Conservation (phyloP, 352 stramenopile genomes). For the Paralagenidium karlingii region DNA sequence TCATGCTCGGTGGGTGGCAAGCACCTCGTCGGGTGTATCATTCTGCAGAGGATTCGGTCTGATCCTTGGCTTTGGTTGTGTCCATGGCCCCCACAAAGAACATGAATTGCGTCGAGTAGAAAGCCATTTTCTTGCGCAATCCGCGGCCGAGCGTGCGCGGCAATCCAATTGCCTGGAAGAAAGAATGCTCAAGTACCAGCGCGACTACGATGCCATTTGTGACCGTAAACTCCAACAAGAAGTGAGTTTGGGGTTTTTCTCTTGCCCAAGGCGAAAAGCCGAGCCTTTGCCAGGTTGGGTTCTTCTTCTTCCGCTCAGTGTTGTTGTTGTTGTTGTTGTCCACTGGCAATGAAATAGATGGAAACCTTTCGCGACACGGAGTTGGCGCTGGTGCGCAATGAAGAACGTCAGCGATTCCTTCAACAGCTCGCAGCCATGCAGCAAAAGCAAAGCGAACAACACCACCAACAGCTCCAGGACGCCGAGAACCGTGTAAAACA, state of each 20-base stretch:
- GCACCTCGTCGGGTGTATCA: too few species aligned
- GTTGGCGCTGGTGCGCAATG: slow-evolving; percentile 33
- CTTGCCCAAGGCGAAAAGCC: too few species aligned
- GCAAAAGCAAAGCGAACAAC: slow-evolving; percentile 26
- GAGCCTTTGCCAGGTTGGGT: too few species aligned
- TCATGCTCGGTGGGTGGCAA: slow-evolving; percentile 23
- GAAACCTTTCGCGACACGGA: slow-evolving; percentile 39
- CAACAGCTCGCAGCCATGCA: slow-evolving; percentile 32
- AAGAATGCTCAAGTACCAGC: slow-evolving; percentile 51
- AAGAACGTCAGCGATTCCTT: slow-evolving; percentile 41
- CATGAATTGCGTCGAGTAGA: slow-evolving; percentile 57
- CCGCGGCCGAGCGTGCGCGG: slow-evolving; percentile 18
- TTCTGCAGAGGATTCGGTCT: not conserved
- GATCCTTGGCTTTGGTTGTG: not conserved
- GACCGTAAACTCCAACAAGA: slow-evolving; percentile 33
- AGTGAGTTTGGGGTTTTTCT: too few species aligned
- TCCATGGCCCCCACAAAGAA: slow-evolving; percentile 11
- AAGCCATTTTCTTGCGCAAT: slow-evolving; percentile 32
- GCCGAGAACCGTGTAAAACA: slow-evolving; percentile 44
- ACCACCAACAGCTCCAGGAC: slow-evolving; percentile 22
- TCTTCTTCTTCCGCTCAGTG: not conserved
- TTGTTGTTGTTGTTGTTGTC: not conserved
- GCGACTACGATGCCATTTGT: slow-evolving; percentile 46
- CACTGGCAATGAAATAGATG: slow-evolving; percentile 9
- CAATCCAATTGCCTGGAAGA: slow-evolving; percentile 31